Evolutionary conservation across 140 eudicot genomes (phyloP), one percentile per base, ranked within the genome.

Genomic region (Cichorium intybus): DNA sequence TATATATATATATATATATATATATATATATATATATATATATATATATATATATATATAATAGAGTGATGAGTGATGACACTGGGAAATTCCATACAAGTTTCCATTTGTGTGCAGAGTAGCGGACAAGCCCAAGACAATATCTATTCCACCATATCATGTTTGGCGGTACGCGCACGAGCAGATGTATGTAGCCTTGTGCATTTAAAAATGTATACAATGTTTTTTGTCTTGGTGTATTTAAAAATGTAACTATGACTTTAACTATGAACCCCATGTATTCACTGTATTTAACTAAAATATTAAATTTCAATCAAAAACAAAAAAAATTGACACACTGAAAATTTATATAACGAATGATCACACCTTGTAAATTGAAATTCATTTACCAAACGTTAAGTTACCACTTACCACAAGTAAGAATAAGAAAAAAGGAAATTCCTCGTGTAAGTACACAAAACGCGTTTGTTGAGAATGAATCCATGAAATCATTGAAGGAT

Each of bases 401-500:
- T 43, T 43, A 35, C 43, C 14, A 8, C 43, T 43, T 43, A 35
- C 43, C 14, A 8, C 43, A 10, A 10, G 4, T 43, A 15, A 2
- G 18, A 43, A n/a, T n/a, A 43, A 43, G 15, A 10, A 35, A 43
- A 15, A 14, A 43, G 18, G 49, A 43, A 43, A 43, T 7, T 43
- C 12, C 54, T 17, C 12, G 12, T 17, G 54, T 6, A 6, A 6
- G 55, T 35, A 66, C 54, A 7, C 5, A 27, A 27, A 56, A 56
- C 74, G 66, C 74, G 74, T 68, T 68, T 31, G 56, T 68, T 34
- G 46, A 6, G 20, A 34, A 39, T 39, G 52, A 41, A 55, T 24
- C 54, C 5, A 53, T 67, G 71, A 51, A 66, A 55, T 28, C 43
- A 15, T 56, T 43, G 24, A 27, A 68, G 56, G 66, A 41, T 37